A percentile compares a stretch with the other conserved stretches of the same genome.
phyloP scores from a whole-genome alignment of 192 early-diverging fungal species.

The Rhizophagus sp. region DNA sequence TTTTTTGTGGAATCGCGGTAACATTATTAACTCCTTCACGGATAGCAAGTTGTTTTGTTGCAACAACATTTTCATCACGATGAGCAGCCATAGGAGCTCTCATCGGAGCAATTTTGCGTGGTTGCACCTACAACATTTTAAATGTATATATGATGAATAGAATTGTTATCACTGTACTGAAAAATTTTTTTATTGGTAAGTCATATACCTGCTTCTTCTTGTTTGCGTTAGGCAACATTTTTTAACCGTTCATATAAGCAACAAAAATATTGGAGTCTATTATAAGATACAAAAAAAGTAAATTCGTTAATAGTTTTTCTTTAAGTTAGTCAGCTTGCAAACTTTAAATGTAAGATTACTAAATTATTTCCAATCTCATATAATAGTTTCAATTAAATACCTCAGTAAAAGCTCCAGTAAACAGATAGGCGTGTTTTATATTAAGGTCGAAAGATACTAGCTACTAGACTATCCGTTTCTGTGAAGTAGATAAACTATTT shows the following conservation, averaged over 20 bases:
- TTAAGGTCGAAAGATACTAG: too few relatives aligned
- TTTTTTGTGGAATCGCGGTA: neutral
- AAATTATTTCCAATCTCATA: too few relatives aligned
- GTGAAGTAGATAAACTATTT: too few relatives aligned
- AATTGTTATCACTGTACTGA: neutral
- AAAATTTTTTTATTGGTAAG: neutral
- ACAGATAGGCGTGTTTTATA: too few relatives aligned
- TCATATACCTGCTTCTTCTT: neutral
- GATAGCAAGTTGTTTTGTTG: conserved; percentile 4
- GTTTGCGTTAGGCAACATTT: neutral
- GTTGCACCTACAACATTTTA: neutral
- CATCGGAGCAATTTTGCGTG: neutral
- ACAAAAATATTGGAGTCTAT: too few relatives aligned
- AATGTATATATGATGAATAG: neutral
- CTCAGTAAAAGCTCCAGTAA: too few relatives aligned
- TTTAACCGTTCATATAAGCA: neutral
- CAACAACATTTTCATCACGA: neutral
- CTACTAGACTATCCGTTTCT: too few relatives aligned
- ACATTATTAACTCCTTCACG: neutral
- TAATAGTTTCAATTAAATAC: too few relatives aligned
- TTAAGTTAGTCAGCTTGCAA: too few relatives aligned
- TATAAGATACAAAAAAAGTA: too few relatives aligned
- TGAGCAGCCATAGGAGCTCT: neutral
- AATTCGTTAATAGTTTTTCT: too few relatives aligned
- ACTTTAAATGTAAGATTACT: too few relatives aligned